Percentiles rank a stretch among this genome's conserved stretches.
These are phyloP conservation scores for Yamadazyma takamatsuzukensis DNA, from an alignment of 805 yeast genomes.

Conservation along the genomic window DNA sequence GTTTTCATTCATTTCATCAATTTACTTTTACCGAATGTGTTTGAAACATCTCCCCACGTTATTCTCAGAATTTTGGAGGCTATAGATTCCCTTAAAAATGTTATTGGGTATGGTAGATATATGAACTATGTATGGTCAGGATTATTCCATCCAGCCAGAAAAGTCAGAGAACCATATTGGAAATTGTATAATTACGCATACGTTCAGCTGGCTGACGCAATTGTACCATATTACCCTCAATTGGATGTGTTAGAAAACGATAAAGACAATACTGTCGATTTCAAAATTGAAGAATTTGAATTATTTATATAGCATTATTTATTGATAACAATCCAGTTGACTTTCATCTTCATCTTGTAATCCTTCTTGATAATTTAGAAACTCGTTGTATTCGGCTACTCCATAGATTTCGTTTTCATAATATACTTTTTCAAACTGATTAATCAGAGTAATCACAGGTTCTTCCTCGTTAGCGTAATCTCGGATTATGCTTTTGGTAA, in stretches of 20 bases:
- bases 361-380: neutral
- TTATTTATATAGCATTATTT: slow-evolving; percentile 34
- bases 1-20: slow-evolving; percentile 82
- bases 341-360: slow-evolving; percentile 26
- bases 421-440: too few species aligned
- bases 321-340: too few species aligned
- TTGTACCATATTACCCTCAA: slow-evolving; percentile 88
- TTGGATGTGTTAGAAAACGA: slow-evolving; percentile 36
- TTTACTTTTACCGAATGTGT: slow-evolving; percentile 80
- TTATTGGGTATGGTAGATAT: slow-evolving; percentile 72
- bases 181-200: slow-evolving; percentile 73
- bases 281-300: slow-evolving; percentile 51
- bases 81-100: slow-evolving; percentile 65
- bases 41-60: slow-evolving; percentile 95
- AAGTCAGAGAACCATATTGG: slow-evolving; percentile 86
- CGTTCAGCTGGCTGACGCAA: slow-evolving; percentile 64
- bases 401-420: too few species aligned
- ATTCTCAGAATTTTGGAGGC: slow-evolving; percentile 78
- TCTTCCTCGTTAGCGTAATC: slow-evolving; percentile 34
- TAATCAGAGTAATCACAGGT: too few species aligned
- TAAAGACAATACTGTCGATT: slow-evolving; percentile 15
- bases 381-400: too few species aligned
- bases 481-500: slow-evolving; percentile 43
- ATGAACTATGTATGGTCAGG: slow-evolving; percentile 84
- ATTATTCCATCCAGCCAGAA: slow-evolving; percentile 86